Conservation (phyloP, 1,284 basidiomycete genomes). For the Singerocomus inundabilis region DNA sequence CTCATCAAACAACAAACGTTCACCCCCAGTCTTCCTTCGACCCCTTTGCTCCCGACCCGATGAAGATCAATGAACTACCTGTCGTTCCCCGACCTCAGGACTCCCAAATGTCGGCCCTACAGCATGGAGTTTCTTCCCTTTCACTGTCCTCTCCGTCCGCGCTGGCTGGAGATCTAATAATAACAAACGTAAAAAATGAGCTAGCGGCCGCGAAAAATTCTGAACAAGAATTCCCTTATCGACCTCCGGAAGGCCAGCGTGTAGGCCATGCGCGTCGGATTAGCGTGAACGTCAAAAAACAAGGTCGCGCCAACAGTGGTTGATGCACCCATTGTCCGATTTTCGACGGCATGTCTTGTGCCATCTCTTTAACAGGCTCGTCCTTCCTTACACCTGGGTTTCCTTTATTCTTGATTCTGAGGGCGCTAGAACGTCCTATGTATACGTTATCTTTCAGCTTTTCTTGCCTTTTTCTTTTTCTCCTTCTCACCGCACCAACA, state of each 20-base stretch:
- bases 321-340: conserved; percentile 5
- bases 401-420: not conserved
- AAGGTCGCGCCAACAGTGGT: conserved; percentile 6
- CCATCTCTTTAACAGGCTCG: not conserved
- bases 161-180: not conserved
- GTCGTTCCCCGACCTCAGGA: conserved; percentile 14
- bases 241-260: conserved; percentile 26
- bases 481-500: not conserved
- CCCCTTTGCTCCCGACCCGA: conserved; percentile 24
- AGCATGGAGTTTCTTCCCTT: not conserved
- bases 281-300: conserved; percentile 35
- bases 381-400: not conserved
- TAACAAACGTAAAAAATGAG: not conserved
- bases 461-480: not conserved
- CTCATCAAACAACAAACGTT: conserved; percentile 1
- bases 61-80: conserved; percentile 18
- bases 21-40: conserved; percentile 16
- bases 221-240: conserved; percentile 29
- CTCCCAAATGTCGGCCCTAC: conserved; percentile 5
- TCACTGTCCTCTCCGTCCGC: not conserved
- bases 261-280: conserved; percentile 36
- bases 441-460: conserved; percentile 1
- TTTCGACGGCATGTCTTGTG: not conserved
- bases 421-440: conserved; percentile 1
- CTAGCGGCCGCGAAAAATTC: conserved; percentile 1